These are phyloP conservation scores for Cercospora brassicicola DNA, from an alignment of 2,329 filamentous ascomycete genomes.

Conservation along the genomic window DNA sequence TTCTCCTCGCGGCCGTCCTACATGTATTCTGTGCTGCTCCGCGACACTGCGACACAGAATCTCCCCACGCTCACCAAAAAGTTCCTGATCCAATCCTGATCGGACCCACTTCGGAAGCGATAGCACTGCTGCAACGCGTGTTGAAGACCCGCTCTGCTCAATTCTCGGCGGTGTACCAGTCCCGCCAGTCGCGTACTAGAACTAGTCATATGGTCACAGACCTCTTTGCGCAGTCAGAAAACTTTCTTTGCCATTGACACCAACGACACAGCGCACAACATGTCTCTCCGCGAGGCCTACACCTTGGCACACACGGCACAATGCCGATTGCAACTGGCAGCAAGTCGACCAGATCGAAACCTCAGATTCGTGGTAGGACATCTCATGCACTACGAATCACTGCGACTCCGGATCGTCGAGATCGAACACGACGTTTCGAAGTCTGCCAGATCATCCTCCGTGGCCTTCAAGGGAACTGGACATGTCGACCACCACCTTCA, in stretches of 20 bases:
- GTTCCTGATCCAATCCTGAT: slow-evolving; percentile 6
- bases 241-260: not conserved
- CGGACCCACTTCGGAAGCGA: slow-evolving; percentile 4
- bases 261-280: slow-evolving; percentile 22
- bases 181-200: not conserved
- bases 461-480: slow-evolving; percentile 33
- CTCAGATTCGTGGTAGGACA: slow-evolving; percentile 41
- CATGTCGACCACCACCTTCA: slow-evolving; percentile 25
- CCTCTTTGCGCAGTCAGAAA: slow-evolving; percentile 19
- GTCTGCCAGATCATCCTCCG: slow-evolving; percentile 23
- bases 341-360: slow-evolving; percentile 37
- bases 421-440: slow-evolving; percentile 39
- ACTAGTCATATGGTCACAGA: slow-evolving; percentile 6
- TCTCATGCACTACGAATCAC: slow-evolving; percentile 39
- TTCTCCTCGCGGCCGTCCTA: not conserved
- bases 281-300: slow-evolving; percentile 41
- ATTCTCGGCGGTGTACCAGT: not conserved
- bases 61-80: slow-evolving; percentile 9
- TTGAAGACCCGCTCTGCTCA: slow-evolving; percentile 1
- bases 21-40: not conserved
- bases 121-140: not conserved
- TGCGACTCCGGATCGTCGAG: slow-evolving; percentile 40
- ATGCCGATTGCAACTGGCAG: slow-evolving; percentile 39
- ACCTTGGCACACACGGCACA: slow-evolving; percentile 39
- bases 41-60: not conserved